Evolutionary conservation across 139 green algal genomes (phyloP), one percentile per base, ranked within the genome.

Genomic region (Nannochloris sp.): DNA sequence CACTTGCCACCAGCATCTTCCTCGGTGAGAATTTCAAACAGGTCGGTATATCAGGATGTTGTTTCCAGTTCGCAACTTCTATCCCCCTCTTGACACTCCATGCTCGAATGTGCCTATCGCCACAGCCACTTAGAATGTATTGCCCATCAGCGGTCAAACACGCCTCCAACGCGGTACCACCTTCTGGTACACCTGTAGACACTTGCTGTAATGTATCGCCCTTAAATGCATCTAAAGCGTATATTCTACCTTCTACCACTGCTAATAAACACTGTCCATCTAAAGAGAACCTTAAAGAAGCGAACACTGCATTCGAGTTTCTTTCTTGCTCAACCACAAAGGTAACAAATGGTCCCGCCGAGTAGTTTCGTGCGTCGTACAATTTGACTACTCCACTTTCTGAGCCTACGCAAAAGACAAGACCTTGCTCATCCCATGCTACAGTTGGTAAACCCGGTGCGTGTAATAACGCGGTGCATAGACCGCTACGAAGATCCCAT

Each of bases 321-420:
- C 56, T 47, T 66, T 89, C 77, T 32, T 86, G 77, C 12, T 57
- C 24, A 0, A 90, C 74, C 45, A 67, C 59, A 66, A 96, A 96
- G 0, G 81, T 82, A 42, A 86, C 76, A 70, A 97, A 97, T 19
- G 91, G 87, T 2, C 90, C 90, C 34, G 85, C 68, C 19, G 81
- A 73, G 57, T 92, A 96, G 19, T 80, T 81, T 14, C 78, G 65
- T 3, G 81, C 73, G 60, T 96, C 91, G 71, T 93, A 97, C 45
- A 97, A 79, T 74, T 91, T 90, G 12, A 95, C 65, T 14, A 92
- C 60, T 6, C 88, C 87, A 5, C 66, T 76, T 30, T 90, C 80
- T 1, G 79, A 76, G 0, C 77, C 89, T 35, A 96, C 86, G 7
- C 74, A 86, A 70, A 97, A 95, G n/a, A 97, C 85, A 6, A 95